phyloP scores from a whole-genome alignment of 352 stramenopile species.

The Peronospora destructor region DNA sequence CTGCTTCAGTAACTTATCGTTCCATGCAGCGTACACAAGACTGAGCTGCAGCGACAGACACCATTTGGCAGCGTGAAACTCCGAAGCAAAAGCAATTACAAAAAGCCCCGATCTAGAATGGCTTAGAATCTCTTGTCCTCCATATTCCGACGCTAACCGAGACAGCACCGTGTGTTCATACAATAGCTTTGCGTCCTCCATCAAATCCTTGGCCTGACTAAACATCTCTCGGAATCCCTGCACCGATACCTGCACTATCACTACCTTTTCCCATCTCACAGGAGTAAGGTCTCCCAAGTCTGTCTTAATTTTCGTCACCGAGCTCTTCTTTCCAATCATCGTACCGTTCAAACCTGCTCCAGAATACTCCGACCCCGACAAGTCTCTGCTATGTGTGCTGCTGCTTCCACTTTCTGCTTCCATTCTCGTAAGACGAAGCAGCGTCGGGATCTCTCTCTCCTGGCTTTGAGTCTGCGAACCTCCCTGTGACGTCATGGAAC shows the following conservation, averaged over 20 bases:
- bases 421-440: constrained; percentile 18
- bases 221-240: constrained; percentile 78
- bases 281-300: constrained; percentile 66
- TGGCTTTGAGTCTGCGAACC: constrained; percentile 9
- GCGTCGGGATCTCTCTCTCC: constrained; percentile 14
- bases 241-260: constrained; percentile 81
- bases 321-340: constrained; percentile 39
- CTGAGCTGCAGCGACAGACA: constrained; percentile 80
- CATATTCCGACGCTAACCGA: constrained; percentile 75
- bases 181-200: constrained; percentile 81
- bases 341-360: constrained; percentile 16
- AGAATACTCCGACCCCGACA: constrained; percentile 33
- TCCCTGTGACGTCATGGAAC: constrained; percentile 7
- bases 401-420: constrained; percentile 22
- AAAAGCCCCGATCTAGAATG: constrained; percentile 71
- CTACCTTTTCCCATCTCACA: constrained; percentile 74
- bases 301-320: constrained; percentile 68
- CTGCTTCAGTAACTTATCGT: constrained; percentile 79
- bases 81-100: constrained; percentile 76
- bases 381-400: constrained; percentile 22
- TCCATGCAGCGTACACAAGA: constrained; percentile 82
- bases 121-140: constrained; percentile 72
- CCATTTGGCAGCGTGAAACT: constrained; percentile 85
- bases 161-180: constrained; percentile 85
- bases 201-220: constrained; percentile 66